Evolutionary conservation across 805 yeast genomes (phyloP).

Genomic region (Grigorovia yakushimaensis): DNA sequence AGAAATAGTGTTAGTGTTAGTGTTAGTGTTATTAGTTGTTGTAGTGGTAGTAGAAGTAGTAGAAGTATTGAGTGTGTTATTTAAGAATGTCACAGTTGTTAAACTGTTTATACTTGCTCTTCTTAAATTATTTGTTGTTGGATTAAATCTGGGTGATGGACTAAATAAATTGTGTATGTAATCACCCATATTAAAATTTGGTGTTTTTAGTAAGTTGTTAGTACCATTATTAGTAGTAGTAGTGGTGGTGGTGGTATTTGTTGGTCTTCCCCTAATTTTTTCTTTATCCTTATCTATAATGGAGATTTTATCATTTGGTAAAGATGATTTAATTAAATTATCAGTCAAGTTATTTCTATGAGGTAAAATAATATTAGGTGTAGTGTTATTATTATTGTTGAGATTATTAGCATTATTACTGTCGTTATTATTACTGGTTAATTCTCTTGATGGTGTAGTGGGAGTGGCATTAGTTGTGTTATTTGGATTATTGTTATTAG

Average conservation of each 20-base stretch:
- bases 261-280: background rate
- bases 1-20: background rate
- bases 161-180: slow-evolving; percentile 29
- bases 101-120: slow-evolving; percentile 3
- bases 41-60: background rate
- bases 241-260: background rate
- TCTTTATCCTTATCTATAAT: background rate
- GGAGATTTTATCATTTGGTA: background rate
- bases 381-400: background rate
- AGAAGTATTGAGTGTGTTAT: background rate
- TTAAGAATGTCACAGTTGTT: background rate
- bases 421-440: slow-evolving; percentile 5
- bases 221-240: background rate
- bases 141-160: slow-evolving; percentile 26
- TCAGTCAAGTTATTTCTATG: background rate
- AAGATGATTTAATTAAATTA: background rate
- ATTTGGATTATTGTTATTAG: background rate
- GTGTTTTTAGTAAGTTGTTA: slow-evolving; percentile 18
- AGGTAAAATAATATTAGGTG: background rate
- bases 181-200: slow-evolving; percentile 30
- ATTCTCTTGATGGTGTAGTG: slow-evolving; percentile 24
- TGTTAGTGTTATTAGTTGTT: background rate
- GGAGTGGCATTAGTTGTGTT: slow-evolving; percentile 9
- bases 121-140: background rate
- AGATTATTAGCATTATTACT: background rate